Percentiles rank a stretch among this genome's conserved stretches.
phyloP scores from a whole-genome alignment of 345 rosid species.

The Tarenaya hassleriana region DNA sequence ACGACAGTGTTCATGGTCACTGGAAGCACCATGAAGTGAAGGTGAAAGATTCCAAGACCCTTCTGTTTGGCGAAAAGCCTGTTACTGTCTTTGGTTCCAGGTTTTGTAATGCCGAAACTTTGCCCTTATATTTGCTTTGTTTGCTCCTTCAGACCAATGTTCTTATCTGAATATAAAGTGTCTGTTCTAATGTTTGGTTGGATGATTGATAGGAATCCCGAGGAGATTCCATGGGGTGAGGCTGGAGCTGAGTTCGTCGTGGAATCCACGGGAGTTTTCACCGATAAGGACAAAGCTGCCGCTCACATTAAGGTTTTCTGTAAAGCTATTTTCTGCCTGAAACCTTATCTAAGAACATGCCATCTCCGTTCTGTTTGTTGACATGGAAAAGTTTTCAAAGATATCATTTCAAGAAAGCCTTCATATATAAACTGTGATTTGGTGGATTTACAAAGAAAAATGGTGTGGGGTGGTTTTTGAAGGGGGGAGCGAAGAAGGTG shows the following conservation, averaged over 20 bases:
- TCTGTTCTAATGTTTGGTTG: not conserved
- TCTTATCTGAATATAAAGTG: too few species aligned
- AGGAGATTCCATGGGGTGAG: constrained; percentile 65
- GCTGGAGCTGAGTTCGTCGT: constrained; percentile 55
- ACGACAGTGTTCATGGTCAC: constrained; percentile 58
- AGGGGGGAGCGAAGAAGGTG: constrained; percentile 76
- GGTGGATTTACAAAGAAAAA: too few species aligned
- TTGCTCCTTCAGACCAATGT: too few species aligned
- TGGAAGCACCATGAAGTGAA: constrained; percentile 57
- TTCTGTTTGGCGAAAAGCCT: constrained; percentile 52
- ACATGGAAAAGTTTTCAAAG: too few species aligned
- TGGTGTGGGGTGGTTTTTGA: not conserved
- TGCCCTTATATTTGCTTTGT: not conserved
- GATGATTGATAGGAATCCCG: constrained; percentile 42
- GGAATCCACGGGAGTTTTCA: constrained; percentile 68
- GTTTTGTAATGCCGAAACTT: constrained; percentile 13
- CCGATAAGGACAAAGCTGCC: constrained; percentile 66
- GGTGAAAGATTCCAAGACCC: constrained; percentile 55
- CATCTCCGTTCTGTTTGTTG: too few species aligned
- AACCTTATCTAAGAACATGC: not conserved
- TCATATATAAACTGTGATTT: too few species aligned
- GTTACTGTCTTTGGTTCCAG: constrained; percentile 52
- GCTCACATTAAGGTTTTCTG: constrained; percentile 54
- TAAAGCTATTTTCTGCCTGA: not conserved
- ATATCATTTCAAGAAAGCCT: too few species aligned